Evolutionary conservation across 768 basidiomycete genomes (phyloP).

Genomic region (Suillus alpinus): DNA sequence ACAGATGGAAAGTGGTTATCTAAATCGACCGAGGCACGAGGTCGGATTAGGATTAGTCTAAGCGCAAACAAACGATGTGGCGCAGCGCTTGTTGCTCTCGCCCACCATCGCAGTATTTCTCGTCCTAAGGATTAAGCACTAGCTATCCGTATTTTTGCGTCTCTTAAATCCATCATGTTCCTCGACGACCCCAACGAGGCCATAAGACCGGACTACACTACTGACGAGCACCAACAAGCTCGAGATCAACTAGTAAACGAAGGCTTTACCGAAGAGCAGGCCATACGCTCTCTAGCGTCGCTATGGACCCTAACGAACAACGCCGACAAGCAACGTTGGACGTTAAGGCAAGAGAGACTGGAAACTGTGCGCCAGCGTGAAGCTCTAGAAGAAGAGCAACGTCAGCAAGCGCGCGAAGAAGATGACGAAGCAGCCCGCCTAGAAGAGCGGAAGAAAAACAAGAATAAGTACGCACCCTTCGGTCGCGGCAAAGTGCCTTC

Average conservation of each 20-base stretch:
- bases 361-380: background rate
- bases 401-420: background rate
- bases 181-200: background rate
- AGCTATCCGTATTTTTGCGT: too few relatives aligned
- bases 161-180: background rate
- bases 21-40: too few relatives aligned
- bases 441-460: constrained; percentile 2
- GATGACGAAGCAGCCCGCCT: background rate
- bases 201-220: background rate
- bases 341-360: background rate
- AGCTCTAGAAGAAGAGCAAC: background rate
- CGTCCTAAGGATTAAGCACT: too few relatives aligned
- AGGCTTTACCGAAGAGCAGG: background rate
- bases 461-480: background rate
- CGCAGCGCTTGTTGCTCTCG: background rate
- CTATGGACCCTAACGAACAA: background rate
- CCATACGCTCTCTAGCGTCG: background rate
- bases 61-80: background rate
- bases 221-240: background rate
- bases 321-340: background rate
- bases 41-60: too few relatives aligned
- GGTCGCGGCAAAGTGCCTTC: background rate
- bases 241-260: background rate
- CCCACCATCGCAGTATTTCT: too few relatives aligned
- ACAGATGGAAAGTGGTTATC: too few relatives aligned